phyloP scores from a whole-genome alignment of 495 filamentous ascomycete species.

The Trypethelium eluteriae region DNA sequence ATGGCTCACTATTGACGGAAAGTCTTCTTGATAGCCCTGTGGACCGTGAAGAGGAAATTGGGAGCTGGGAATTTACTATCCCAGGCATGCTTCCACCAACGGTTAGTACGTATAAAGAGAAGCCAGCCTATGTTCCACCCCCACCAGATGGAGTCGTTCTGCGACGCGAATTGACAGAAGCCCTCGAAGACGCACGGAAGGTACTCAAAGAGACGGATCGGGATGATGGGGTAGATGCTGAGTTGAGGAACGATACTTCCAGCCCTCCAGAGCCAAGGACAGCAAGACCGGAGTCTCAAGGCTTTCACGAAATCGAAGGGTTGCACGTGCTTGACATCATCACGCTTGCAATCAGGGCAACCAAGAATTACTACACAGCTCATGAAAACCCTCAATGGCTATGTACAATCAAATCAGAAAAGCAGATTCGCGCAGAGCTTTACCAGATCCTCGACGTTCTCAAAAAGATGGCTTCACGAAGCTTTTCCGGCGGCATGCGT shows the following conservation, averaged over 20 bases:
- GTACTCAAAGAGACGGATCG: conserved; percentile 46
- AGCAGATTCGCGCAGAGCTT: conserved; percentile 70
- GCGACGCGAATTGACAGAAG: conserved; percentile 61
- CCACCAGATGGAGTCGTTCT: conserved; percentile 75
- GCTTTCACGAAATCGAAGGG: conserved; percentile 81
- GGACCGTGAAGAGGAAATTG: conserved; percentile 45
- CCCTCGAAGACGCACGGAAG: conserved; percentile 57
- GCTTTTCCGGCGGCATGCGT: conserved; percentile 76
- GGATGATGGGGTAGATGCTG: conserved; percentile 21
- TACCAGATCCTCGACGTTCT: conserved; percentile 80
- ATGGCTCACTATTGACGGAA: conserved; percentile 22
- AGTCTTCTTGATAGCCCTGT: conserved; percentile 51
- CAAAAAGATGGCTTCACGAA: conserved; percentile 79
- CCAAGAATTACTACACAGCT: conserved; percentile 87
- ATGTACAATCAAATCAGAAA: conserved; percentile 77
- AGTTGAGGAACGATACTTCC: conserved; percentile 24
- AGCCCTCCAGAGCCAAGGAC: conserved; percentile 16
- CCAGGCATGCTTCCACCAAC: conserved; percentile 84
- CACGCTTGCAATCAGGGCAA: conserved; percentile 87
- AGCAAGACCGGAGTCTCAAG: conserved; percentile 40
- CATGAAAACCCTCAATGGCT: conserved; percentile 75
- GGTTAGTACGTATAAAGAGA: conserved; percentile 88
- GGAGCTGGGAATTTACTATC: conserved; percentile 50
- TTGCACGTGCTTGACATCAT: conserved; percentile 85
- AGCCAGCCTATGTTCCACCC: conserved; percentile 75